phyloP scores from a whole-genome alignment of 2,329 filamentous ascomycete genomes.

The Alternaria rosae region DNA sequence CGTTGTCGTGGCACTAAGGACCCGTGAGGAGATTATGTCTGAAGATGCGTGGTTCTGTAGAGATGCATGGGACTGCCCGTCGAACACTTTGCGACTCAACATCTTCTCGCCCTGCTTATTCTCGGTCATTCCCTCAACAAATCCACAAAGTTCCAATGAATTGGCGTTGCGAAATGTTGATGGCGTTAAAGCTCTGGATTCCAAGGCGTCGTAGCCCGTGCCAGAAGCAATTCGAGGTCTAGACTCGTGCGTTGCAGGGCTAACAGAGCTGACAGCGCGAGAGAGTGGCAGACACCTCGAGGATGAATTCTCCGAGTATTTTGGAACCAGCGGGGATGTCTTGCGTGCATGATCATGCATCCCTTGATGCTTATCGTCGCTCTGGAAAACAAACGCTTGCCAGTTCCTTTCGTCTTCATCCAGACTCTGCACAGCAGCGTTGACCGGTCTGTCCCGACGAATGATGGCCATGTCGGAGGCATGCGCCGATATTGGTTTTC shows the following conservation, averaged over 20 bases:
- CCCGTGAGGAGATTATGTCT: conserved; percentile 11
- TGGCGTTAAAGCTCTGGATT: conserved; percentile 24
- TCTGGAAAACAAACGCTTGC: conserved; percentile 44
- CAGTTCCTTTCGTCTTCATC: conserved; percentile 40
- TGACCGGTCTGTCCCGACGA: not conserved
- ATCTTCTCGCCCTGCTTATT: conserved; percentile 12
- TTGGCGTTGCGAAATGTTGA: conserved; percentile 25
- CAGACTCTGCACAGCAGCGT: conserved; percentile 1
- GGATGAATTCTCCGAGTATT: conserved; percentile 13
- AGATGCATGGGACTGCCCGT: conserved; percentile 29
- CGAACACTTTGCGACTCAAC: conserved; percentile 21
- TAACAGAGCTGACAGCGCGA: conserved; percentile 28
- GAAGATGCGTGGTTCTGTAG: conserved; percentile 36
- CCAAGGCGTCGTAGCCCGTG: conserved; percentile 34
- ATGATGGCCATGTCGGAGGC: not conserved
- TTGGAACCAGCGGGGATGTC: conserved; percentile 5
- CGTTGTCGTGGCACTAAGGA: conserved; percentile 26
- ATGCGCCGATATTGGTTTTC: not conserved
- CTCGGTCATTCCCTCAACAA: conserved; percentile 16
- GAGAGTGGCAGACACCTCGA: conserved; percentile 25
- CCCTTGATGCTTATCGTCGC: conserved; percentile 15
- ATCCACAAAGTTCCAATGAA: conserved; percentile 22
- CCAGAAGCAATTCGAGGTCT: conserved; percentile 20
- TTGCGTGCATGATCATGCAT: conserved; percentile 1
- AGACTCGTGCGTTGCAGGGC: conserved; percentile 28